phyloP scores from a whole-genome alignment of 2,329 filamentous ascomycete genomes.

The Trichoderma semiorbis region DNA sequence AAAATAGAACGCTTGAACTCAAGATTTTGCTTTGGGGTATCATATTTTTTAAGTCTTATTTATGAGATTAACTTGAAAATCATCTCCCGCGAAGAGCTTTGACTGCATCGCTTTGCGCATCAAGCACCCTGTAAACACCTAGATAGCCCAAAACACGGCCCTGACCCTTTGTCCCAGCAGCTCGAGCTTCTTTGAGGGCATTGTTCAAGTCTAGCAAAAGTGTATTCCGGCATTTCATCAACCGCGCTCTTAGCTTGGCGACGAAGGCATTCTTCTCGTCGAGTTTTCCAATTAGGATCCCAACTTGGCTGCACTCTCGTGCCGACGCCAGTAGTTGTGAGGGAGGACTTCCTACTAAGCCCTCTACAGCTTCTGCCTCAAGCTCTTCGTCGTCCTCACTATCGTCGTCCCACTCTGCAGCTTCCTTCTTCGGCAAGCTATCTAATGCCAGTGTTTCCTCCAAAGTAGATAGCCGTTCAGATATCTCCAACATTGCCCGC shows the following conservation, averaged over 20 bases:
- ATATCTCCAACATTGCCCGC: conserved; percentile 62
- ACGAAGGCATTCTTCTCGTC: conserved; percentile 49
- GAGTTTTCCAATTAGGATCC: conserved; percentile 41
- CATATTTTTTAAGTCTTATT: conserved; percentile 20
- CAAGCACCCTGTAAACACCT: conserved; percentile 50
- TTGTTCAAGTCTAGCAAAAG: conserved; percentile 54
- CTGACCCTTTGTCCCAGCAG: conserved; percentile 42
- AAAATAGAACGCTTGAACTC: conserved; percentile 16
- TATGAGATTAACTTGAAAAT: not conserved
- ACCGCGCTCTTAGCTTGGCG: conserved; percentile 49
- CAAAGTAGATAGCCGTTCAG: conserved; percentile 58
- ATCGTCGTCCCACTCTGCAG: conserved; percentile 33
- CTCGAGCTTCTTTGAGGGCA: conserved; percentile 44
- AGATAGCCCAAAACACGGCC: conserved; percentile 49
- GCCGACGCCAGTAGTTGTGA: conserved; percentile 45
- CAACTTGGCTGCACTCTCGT: conserved; percentile 42
- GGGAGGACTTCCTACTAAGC: conserved; percentile 45
- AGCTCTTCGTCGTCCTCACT: conserved; percentile 42
- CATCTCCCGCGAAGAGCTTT: conserved; percentile 43
- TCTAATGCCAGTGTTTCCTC: conserved; percentile 61
- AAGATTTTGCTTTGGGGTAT: conserved; percentile 26
- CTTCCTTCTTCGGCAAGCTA: conserved; percentile 27
- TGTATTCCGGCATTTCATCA: conserved; percentile 53
- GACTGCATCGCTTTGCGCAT: conserved; percentile 51
- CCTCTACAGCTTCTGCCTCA: conserved; percentile 26